Base-by-base conservation (phyloP, 345 rosid species). In the Eucalyptus virginea region DNA sequence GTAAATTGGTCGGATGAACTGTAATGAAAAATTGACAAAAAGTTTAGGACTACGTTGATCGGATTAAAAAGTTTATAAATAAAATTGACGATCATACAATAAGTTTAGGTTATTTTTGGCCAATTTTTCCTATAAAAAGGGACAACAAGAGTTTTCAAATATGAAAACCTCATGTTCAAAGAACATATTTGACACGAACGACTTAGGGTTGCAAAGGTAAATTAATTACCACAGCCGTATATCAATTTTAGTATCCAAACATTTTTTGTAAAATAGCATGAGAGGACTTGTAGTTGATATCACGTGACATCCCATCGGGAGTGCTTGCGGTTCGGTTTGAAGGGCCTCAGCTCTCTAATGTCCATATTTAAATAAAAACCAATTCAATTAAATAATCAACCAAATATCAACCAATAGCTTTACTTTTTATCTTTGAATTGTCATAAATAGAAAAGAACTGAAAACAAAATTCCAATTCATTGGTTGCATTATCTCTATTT, bases 1-100 rank as follows among this genome's bases (percentile, higher is more conserved):
- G 3, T 65, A 65, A 65, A n/a, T n/a, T 65, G 37, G 3, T 2
- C 0, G 0, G 17, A 30, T 65, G 11, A 9, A 65, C 0, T 0
- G 2, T n/a, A 1, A 28, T n/a, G 37, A 1, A 15, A 65, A n/a
- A 30, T 62, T 30, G 5, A n/a, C 18, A 62, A 62, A 62, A 62
- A 14, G 3, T 62, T 30, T 30, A 62, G 8, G 9, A 62, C 3
- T 62, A 62, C 1, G 0, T 13, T 62, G 2, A 4, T 30, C 5
- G 8, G 3, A 62, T 62, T 62, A 14, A 30, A 62, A 62, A 14
- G 1, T 7, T 62, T 13, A 13, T 7, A 2, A 1, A 9, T 30
- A 0, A 0, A 62, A 62, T 62, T 52, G 3, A 15, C 0, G 5
- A n/a, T 16, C 2, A 16, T 62, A 62, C 17, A 62, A 62, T 7